These are phyloP conservation scores for Phytophthora hibernalis DNA, from an alignment of 352 stramenopile species.

Conservation along the genomic window DNA sequence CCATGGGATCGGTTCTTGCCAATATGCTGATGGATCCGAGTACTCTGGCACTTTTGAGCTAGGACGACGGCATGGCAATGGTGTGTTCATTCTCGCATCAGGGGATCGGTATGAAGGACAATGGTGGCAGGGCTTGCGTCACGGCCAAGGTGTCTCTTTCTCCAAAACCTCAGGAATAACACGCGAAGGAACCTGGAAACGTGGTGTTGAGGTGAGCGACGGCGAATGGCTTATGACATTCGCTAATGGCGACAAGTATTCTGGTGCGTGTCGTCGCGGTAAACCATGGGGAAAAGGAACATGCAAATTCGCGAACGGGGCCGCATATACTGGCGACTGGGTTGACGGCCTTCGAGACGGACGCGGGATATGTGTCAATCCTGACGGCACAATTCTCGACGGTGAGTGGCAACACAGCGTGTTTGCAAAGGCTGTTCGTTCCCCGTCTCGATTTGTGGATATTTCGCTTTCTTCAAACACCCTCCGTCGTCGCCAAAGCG, in stretches of 20 bases:
- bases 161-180: constrained; percentile 66
- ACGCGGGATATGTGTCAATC: constrained; percentile 67
- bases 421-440: constrained; percentile 54
- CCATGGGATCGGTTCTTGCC: constrained; percentile 82
- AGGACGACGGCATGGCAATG: constrained; percentile 78
- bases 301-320: constrained; percentile 91
- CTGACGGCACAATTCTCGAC: constrained; percentile 69
- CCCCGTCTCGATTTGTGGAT: constrained; percentile 68
- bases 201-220: constrained; percentile 58
- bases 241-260: constrained; percentile 82
- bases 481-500: constrained; percentile 7
- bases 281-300: constrained; percentile 81
- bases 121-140: constrained; percentile 77
- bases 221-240: constrained; percentile 77
- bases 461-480: constrained; percentile 46
- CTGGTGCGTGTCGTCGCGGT: constrained; percentile 60
- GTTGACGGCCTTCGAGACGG: constrained; percentile 83
- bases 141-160: constrained; percentile 67
- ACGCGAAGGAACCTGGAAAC: constrained; percentile 76
- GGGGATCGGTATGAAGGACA: constrained; percentile 74
- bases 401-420: constrained; percentile 80
- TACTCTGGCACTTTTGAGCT: constrained; percentile 88
- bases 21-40: constrained; percentile 88
- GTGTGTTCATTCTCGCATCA: constrained; percentile 48
- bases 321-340: constrained; percentile 90